A percentile compares a stretch with the other conserved stretches of the same genome.
Conservation (phyloP, 2,329 filamentous ascomycete genomes). For the Xylariaceae sp. region DNA sequence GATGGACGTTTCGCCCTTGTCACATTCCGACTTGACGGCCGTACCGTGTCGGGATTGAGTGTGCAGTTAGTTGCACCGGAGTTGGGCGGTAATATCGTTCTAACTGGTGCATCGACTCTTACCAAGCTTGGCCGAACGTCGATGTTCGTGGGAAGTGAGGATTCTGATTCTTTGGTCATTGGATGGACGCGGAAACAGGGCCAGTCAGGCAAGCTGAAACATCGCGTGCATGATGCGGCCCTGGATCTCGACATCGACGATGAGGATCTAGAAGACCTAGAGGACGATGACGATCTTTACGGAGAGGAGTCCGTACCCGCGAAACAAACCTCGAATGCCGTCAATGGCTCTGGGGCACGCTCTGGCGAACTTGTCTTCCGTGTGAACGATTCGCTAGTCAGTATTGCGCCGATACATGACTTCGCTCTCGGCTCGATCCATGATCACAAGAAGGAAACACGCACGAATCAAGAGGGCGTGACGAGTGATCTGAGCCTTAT, state of each 20-base stretch:
- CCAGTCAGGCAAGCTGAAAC: slow-evolving; percentile 57
- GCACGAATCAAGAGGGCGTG: slow-evolving; percentile 41
- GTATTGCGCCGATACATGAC: slow-evolving; percentile 73
- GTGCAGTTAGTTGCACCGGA: slow-evolving; percentile 60
- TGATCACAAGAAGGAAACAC: slow-evolving; percentile 41
- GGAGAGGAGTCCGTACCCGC: slow-evolving; percentile 47
- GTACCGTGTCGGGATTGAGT: slow-evolving; percentile 83
- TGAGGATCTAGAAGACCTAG: slow-evolving; percentile 51
- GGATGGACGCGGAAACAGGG: slow-evolving; percentile 68
- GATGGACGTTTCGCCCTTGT: slow-evolving; percentile 71
- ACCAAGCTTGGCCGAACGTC: slow-evolving; percentile 61
- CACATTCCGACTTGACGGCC: slow-evolving; percentile 80
- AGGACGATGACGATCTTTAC: slow-evolving; percentile 61
- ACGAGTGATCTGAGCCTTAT: slow-evolving; percentile 55
- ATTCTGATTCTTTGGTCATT: slow-evolving; percentile 73
- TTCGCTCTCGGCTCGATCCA: slow-evolving; percentile 61
- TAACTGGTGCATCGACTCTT: slow-evolving; percentile 61
- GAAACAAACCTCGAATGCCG: slow-evolving; percentile 33
- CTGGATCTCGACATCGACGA: slow-evolving; percentile 47
- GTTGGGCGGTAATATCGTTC: slow-evolving; percentile 58
- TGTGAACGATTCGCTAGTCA: slow-evolving; percentile 70
- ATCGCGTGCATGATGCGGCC: slow-evolving; percentile 52
- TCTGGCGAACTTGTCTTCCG: slow-evolving; percentile 66
- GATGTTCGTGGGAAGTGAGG: slow-evolving; percentile 82
- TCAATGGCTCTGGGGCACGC: slow-evolving; percentile 41